These are phyloP conservation scores for Arabidopsis suecica DNA, from an alignment of 345 rosid species.

Conservation along the genomic window DNA sequence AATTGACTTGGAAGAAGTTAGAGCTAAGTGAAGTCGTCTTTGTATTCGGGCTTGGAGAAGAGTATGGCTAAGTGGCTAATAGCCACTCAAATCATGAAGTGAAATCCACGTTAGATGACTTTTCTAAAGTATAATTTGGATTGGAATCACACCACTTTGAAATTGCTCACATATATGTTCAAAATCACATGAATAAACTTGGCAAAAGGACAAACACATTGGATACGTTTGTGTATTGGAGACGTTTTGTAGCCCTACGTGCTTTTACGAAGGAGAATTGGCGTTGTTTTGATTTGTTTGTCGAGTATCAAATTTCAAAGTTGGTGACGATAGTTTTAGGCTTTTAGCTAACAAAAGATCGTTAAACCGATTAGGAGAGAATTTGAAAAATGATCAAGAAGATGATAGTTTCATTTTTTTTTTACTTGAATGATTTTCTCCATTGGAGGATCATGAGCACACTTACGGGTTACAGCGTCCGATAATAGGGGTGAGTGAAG, in stretches of 20 bases:
- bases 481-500: too few species aligned
- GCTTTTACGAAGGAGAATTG: background rate
- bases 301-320: slow-evolving; percentile 7
- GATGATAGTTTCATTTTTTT: too few species aligned
- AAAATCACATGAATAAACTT: too few species aligned
- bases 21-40: background rate
- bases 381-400: too few species aligned
- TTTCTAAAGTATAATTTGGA: background rate
- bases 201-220: background rate
- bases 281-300: background rate
- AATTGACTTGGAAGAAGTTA: background rate
- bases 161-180: background rate
- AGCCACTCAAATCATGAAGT: background rate
- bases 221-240: background rate
- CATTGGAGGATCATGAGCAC: too few species aligned
- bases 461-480: too few species aligned
- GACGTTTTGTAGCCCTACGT: background rate
- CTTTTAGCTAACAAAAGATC: slow-evolving; percentile 4
- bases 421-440: too few species aligned
- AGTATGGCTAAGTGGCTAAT: too few species aligned
- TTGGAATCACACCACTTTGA: too few species aligned
- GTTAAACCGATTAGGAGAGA: background rate
- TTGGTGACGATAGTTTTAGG: background rate
- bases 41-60: too few species aligned
- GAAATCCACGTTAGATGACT: background rate